Evolutionary conservation across 2,329 filamentous ascomycete genomes (phyloP), one percentile per base, ranked within the genome.

Genomic region (Fusarium sterilihyphosum): DNA sequence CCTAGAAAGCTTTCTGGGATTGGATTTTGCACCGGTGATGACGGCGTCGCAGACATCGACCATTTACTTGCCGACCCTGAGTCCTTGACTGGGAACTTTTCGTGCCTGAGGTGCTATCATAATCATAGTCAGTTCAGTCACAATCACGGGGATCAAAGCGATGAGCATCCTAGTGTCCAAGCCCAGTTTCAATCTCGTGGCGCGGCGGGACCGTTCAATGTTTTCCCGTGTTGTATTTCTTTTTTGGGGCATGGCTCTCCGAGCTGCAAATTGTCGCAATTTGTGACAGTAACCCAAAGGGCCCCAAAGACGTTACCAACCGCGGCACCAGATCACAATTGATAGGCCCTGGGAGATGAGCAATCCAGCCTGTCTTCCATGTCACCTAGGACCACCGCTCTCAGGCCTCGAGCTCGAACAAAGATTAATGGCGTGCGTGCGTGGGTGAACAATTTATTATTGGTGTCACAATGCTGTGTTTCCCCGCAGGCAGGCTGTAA

Each of bases 251-350:
- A 62, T 73, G 61, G 59, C 50, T 69, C 62, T 71, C 67, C 60
- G 59, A 46, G 35, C 38, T 65, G 47, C 41, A 74, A 75, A 73
- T 74, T 74, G 65, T 73, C 58, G 67, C 43, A 74, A 74, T 74
- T 73, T 74, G 61, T 56, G 52, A 56, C 12, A 29, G 35, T 29
- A 54, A 38, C 50, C 50, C 31, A 35, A 35, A 52, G 29, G 33
- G 8, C 33, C 50, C 50, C 18, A 38, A 56, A 41, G 49, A 65
- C 54, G 46, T 46, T 62, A 40, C 71, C 63, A 62, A 54, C 56
- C 47, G 61, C 53, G 56, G 67, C 57, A 24, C 47, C 29, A 47
- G 40, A 53, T 57, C 63, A 52, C 50, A 29, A 70, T 69, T 69
- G 65, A 70, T 74, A 73, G 61, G 66, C 33, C 33, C 61, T 61